Evolutionary conservation across 2,329 filamentous ascomycete species (phyloP), one percentile per base, ranked within the genome.

Genomic region (Parascedosporium putredinis): DNA sequence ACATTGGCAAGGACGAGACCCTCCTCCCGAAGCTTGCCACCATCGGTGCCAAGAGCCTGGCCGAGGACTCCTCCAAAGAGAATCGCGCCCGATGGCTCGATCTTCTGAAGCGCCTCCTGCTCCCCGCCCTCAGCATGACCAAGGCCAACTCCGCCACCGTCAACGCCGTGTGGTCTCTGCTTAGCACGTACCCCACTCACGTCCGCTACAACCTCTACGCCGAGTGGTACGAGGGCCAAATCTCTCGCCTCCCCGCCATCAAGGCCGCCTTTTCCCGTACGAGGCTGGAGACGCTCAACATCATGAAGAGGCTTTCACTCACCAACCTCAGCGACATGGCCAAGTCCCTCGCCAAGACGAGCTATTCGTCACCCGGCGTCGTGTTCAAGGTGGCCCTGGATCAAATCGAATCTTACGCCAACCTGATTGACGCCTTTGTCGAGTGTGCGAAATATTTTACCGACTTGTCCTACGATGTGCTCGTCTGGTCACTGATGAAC

Each of bases 381-480:
- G 90, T 97, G 22, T 95, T 96, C 69, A 83, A 83, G 59, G 86
- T 91, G 51, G 88, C 90, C 5, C 80, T 98, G 51, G 83, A 83
- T 54, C 90, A 96, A 64, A 88, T 96, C 52, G 90, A 98, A 65
- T 84, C 86, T 0, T 98, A 98, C 63, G 86, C 86, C 62, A 98
- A 97, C 61, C 76, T 98, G 53, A 95, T 95, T 51, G 88, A 95
- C 54, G 88, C 88, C 4, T 88, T 98, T 53, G 90, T 97, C 12
- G 89, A 96, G 62, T 96, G 90, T 60, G 89, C 88, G 34, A 84
- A 88, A 58, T 96, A 96, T 63, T 96, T 97, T 58, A 95, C 91
- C 1, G 83, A 87, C 50, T 71, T 98, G 33, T 91, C 88, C 0
- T 95, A 95, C 62, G 93, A 98, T 64, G 87, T 95, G 27, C 73